Evolutionary conservation across 2,329 filamentous ascomycete genomes (phyloP), one percentile per base, ranked within the genome.

Genomic region (Diaporthe citri): DNA sequence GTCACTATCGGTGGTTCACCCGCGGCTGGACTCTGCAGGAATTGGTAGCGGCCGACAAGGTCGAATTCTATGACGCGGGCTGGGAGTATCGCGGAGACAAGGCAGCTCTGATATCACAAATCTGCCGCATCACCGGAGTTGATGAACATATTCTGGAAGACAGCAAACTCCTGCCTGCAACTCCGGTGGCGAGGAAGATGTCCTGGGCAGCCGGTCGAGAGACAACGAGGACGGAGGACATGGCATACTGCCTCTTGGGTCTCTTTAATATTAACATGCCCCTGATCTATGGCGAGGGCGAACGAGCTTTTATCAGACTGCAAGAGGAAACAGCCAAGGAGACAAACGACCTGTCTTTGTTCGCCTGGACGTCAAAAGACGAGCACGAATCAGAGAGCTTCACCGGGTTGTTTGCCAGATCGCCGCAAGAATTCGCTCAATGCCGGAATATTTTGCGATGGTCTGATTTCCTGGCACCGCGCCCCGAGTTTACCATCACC

Each of bases 241-340:
- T 72, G 6, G 79, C 80, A 0, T 81, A 80, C 25, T 73, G 59
- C n/a, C 34, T 73, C 15, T n/a, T 73, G 12, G 79, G 79, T 1
- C 67, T 81, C 12, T 81, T 81, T 51, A 76, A 76, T 52, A 73
- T 82, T 9, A 79, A 78, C 22, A 80, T 81, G 78, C 76, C 80
- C 13, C 66, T 81, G 52, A 76, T 81, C 2, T 81, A 81, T 34
- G 80, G 80, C 13, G 80, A 81, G 67, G 79, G 79, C 25, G 22
- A 22, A 5, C 78, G 75, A 39, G 77, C 79, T 5, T 80, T 80
- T 56, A 34, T 71, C 39, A 70, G 79, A 25, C 76, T 80, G 9
- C 79, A 80, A 69, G 76, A 81, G 43, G 79, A 81, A 43, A 81
- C 81, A n/a, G 71, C 74, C 5, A 76, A 78, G 20, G 71, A 67